Percentiles rank a stretch among this genome's conserved stretches.
Conservation (phyloP, 2,329 filamentous ascomycete species). For the Aspergillus brasiliensis region DNA sequence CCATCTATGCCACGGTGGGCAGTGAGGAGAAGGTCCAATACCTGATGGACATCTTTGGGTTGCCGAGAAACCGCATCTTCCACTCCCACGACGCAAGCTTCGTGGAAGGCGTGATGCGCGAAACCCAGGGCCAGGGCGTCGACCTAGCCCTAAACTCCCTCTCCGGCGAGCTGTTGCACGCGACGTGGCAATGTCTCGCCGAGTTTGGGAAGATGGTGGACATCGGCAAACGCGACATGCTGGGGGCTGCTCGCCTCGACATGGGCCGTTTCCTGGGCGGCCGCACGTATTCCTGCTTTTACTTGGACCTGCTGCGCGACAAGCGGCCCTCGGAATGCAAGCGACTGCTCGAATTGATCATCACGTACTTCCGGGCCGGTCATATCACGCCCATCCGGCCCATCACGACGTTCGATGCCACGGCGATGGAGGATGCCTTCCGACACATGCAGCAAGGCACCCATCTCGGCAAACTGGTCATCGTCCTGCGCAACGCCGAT, state of each 20-base stretch:
- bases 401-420: background rate
- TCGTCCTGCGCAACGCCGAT: background rate
- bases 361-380: background rate
- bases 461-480: slow-evolving; percentile 7
- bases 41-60: slow-evolving; percentile 9
- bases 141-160: slow-evolving; percentile 21
- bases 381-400: background rate
- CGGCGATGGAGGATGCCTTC: background rate
- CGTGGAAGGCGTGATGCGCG: slow-evolving; percentile 12
- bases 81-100: slow-evolving; percentile 23
- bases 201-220: slow-evolving; percentile 24
- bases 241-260: slow-evolving; percentile 10
- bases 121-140: slow-evolving; percentile 24
- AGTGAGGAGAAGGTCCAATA: slow-evolving; percentile 19
- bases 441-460: slow-evolving; percentile 1
- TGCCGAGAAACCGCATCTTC: slow-evolving; percentile 26
- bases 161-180: slow-evolving; percentile 9
- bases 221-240: slow-evolving; percentile 21
- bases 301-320: slow-evolving; percentile 15
- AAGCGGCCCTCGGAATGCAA: background rate
- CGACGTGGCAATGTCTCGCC: slow-evolving; percentile 21
- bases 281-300: slow-evolving; percentile 8
- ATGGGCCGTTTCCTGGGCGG: slow-evolving; percentile 18
- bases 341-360: background rate
- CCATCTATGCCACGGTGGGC: slow-evolving; percentile 21